phyloP scores from a whole-genome alignment of 805 yeast genomes.

The Soucietia sequanensis region DNA sequence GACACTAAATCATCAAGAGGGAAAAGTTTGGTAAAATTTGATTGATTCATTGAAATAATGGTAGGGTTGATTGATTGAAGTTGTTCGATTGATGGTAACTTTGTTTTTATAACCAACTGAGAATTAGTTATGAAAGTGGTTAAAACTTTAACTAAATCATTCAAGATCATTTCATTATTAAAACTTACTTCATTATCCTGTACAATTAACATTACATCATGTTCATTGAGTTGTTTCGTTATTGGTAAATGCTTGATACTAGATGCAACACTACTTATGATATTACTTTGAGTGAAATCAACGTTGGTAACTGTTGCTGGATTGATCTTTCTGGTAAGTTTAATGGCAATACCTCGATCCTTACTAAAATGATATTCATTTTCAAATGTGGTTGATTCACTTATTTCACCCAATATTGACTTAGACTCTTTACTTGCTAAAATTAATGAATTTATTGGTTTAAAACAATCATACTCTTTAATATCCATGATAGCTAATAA shows the following conservation, averaged over 20 bases:
- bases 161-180: slow-evolving; percentile 21
- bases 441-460: not conserved
- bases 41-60: slow-evolving; percentile 26
- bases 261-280: slow-evolving; percentile 55
- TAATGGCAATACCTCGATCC: slow-evolving; percentile 38
- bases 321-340: slow-evolving; percentile 15
- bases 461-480: not conserved
- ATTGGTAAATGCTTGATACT: slow-evolving; percentile 47
- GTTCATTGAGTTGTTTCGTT: slow-evolving; percentile 29
- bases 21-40: slow-evolving; percentile 18
- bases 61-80: slow-evolving; percentile 22
- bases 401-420: slow-evolving; percentile 1
- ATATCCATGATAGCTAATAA: not conserved
- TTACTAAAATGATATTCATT: slow-evolving; percentile 32
- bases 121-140: slow-evolving; percentile 38
- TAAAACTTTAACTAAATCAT: slow-evolving; percentile 36
- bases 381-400: slow-evolving; percentile 13
- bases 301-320: slow-evolving; percentile 11
- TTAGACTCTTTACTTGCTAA: not conserved
- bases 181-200: slow-evolving; percentile 9
- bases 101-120: slow-evolving; percentile 17
- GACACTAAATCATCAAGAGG: slow-evolving; percentile 6
- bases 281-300: slow-evolving; percentile 49
- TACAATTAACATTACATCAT: slow-evolving; percentile 22
- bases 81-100: slow-evolving; percentile 3